phyloP scores from a whole-genome alignment of 2,329 filamentous ascomycete species.

The Clonostachys rhizophaga region DNA sequence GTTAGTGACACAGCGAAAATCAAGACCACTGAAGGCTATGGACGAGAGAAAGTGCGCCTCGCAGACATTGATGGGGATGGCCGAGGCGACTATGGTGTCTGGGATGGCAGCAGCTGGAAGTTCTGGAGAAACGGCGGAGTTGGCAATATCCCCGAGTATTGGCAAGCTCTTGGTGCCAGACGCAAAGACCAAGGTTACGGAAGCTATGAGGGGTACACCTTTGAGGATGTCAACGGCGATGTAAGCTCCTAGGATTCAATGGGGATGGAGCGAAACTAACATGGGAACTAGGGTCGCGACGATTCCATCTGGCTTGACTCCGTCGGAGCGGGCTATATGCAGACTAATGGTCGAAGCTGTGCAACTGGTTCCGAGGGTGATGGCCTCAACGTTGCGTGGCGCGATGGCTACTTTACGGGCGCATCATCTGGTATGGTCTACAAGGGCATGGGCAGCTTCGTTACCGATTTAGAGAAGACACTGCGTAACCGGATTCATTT shows the following conservation, averaged over 20 bases:
- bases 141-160: slow-evolving; percentile 13
- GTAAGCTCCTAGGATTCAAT: neutral
- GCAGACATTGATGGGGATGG: slow-evolving; percentile 8
- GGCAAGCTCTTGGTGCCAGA: slow-evolving; percentile 19
- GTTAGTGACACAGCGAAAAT: neutral
- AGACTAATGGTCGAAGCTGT: too few species aligned
- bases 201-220: slow-evolving; percentile 6
- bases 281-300: too few species aligned
- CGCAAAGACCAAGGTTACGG: neutral
- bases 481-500: too few species aligned
- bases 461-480: too few species aligned
- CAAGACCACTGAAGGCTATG: neutral
- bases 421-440: too few species aligned
- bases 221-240: slow-evolving; percentile 12
- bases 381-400: too few species aligned
- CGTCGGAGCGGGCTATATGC: too few species aligned
- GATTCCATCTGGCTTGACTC: too few species aligned
- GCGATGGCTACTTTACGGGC: too few species aligned
- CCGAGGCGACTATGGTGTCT: slow-evolving; percentile 5
- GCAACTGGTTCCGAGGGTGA: too few species aligned
- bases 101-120: slow-evolving; percentile 1
- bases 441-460: too few species aligned
- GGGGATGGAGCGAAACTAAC: too few species aligned
- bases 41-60: neutral
- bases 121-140: slow-evolving; percentile 5